A percentile compares a stretch with the other conserved stretches of the same genome.
Conservation (phyloP, 257 asterid species). For the Rhazya stricta region DNA sequence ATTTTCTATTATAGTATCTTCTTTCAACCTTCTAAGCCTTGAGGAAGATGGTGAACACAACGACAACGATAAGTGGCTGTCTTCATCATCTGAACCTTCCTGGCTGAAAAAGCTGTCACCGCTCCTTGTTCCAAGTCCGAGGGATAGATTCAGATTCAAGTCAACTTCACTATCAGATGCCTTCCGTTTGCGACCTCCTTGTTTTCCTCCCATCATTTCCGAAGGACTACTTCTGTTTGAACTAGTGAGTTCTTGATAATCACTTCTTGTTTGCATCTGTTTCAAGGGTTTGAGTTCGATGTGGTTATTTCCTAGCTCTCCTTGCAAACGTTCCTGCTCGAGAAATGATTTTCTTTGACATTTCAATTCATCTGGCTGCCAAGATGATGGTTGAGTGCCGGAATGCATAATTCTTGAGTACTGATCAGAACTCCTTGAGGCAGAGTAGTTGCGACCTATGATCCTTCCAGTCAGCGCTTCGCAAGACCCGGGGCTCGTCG, state of each 20-base stretch:
- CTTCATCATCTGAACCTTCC: conserved; percentile 26
- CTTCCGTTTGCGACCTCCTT: conserved; percentile 41
- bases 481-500: conserved; percentile 26
- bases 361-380: conserved; percentile 17
- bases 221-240: conserved; percentile 8
- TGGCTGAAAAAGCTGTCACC: conserved; percentile 5
- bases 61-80: conserved; percentile 37
- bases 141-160: conserved; percentile 59
- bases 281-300: conserved; percentile 23
- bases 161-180: conserved; percentile 33
- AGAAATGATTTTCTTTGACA: conserved; percentile 21
- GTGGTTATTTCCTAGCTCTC: conserved; percentile 35
- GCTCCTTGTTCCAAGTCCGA: conserved; percentile 26
- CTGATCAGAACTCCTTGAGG: conserved; percentile 28
- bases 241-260: conserved; percentile 1
- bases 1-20: conserved; percentile 24
- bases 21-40: conserved; percentile 35
- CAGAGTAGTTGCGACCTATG: conserved; percentile 23
- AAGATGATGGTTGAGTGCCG: conserved; percentile 19
- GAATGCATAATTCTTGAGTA: conserved; percentile 25
- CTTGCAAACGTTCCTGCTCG: conserved; percentile 20
- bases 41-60: conserved; percentile 31
- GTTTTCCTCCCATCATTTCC: conserved; percentile 5
- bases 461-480: conserved; percentile 27
- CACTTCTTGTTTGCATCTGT: conserved; percentile 11